Base-by-base conservation (phyloP, 345 rosid genomes). In the Salix udensis region DNA sequence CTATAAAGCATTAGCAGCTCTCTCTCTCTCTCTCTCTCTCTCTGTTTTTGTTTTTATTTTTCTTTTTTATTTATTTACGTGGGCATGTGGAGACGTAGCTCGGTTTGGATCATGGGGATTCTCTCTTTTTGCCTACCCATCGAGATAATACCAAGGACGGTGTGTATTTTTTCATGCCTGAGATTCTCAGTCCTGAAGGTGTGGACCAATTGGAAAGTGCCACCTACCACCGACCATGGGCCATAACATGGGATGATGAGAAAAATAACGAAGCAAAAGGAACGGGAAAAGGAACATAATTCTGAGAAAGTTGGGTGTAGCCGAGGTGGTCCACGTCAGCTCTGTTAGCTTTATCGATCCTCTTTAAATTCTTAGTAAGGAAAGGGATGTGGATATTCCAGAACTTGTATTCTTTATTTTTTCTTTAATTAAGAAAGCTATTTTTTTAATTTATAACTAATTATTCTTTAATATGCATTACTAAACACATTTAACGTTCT, bases 171-270 rank as follows among this genome's bases (percentile, higher is more conserved):
- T 48, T 16, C 44, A 44, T 30, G 61, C 44, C 9, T 10, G 62
- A 40, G 60, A 74, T 42, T 74, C 44, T 11, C 48, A 0, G 24
- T 40, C 26, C 9, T 7, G 42, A 62, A 15, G 5, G 67, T 26
- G 21, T n/a, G 8, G 0, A 26, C 44, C 70, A 65, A 65, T 74
- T 6, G 1, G 30, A 28, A 44, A 65, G 4, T 42, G 71, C 62
- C 61, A 74, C 70, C 16, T 74, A 21, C 70, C 11, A 48, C 77
- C 77, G 50, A 66, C 77, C 71, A 34, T 23, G 71, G 77, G 21
- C 71, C 39, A 37, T 48, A 48, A 31, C 75, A 39, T 61, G 76
- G 34, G 53, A n/a, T 0, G 70, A 28, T 74, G 70, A 23, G 36
- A 46, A 62, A 67, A 60, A 72, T 34, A 72, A 19, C 9, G 67